These are phyloP conservation scores for Talaromyces sp. DNA, from an alignment of 2,329 filamentous ascomycete species.

Conservation along the genomic window DNA sequence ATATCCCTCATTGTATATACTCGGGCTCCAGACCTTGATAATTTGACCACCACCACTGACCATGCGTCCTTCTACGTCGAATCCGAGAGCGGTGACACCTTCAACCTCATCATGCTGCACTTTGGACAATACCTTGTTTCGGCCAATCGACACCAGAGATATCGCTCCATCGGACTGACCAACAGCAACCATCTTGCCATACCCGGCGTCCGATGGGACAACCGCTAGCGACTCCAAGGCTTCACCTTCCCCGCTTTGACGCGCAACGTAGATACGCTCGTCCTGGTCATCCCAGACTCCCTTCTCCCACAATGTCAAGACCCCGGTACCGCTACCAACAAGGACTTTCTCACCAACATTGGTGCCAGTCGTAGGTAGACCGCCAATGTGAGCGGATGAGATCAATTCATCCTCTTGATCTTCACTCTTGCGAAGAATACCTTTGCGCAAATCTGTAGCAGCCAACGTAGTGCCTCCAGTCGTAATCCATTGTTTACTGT, in stretches of 20 bases:
- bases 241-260: conserved; percentile 62
- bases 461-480: conserved; percentile 89
- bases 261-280: conserved; percentile 75
- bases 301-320: conserved; percentile 89
- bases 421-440: conserved; percentile 82
- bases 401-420: conserved; percentile 93
- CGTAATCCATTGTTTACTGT: conserved; percentile 90
- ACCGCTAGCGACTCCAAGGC: conserved; percentile 74
- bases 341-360: conserved; percentile 72
- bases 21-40: conserved; percentile 75
- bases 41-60: conserved; percentile 82
- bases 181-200: conserved; percentile 65
- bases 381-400: conserved; percentile 73
- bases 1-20: conserved; percentile 48
- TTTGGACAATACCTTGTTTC: conserved; percentile 67
- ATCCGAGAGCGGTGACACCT: conserved; percentile 74
- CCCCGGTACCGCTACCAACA: conserved; percentile 73
- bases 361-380: conserved; percentile 63
- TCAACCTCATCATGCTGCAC: conserved; percentile 81
- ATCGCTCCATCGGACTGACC: conserved; percentile 79
- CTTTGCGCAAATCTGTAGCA: conserved; percentile 81
- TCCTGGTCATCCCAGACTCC: conserved; percentile 95
- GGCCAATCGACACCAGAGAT: conserved; percentile 70
- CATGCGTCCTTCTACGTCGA: conserved; percentile 81
- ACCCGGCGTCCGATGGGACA: conserved; percentile 66